phyloP scores from a whole-genome alignment of 2,329 filamentous ascomycete species.

The Penicillium vulpinum region DNA sequence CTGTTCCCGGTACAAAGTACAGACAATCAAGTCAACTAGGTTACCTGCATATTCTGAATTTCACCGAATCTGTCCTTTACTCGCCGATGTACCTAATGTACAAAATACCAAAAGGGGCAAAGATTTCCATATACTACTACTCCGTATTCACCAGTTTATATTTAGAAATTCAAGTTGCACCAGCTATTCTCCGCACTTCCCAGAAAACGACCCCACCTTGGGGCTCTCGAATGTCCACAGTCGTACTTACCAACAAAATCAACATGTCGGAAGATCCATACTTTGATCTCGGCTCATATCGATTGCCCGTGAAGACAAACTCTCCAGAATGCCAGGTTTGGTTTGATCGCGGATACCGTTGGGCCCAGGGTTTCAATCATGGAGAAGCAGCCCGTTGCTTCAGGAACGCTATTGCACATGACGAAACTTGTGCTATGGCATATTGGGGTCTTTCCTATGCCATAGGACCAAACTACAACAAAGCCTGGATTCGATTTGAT shows the following conservation, averaged over 20 bases:
- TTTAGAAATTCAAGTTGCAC: neutral
- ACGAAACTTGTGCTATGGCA: neutral
- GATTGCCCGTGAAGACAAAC: neutral
- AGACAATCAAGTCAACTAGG: too few species aligned
- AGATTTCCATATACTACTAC: too few species aligned
- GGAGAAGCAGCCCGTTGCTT: conserved; percentile 1
- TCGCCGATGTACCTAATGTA: too few species aligned
- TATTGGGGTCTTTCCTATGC: neutral
- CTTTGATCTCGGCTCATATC: neutral
- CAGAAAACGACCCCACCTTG: neutral
- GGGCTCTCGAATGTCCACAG: neutral
- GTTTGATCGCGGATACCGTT: neutral
- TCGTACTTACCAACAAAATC: too few species aligned
- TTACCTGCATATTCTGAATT: too few species aligned
- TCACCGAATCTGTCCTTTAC: too few species aligned
- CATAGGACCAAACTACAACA: neutral
- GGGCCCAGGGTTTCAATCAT: neutral
- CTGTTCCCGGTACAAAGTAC: too few species aligned
- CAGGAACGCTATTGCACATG: neutral
- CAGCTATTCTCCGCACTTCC: neutral
- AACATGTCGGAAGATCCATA: neutral
- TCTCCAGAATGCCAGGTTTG: neutral
- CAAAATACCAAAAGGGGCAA: too few species aligned
- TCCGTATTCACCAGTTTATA: too few species aligned
- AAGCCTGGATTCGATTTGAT: neutral